Percentiles rank a stretch among this genome's conserved stretches.
Evolutionary conservation across 2,329 filamentous ascomycete species (phyloP).

Genomic region (Epicoccum sorghinum): DNA sequence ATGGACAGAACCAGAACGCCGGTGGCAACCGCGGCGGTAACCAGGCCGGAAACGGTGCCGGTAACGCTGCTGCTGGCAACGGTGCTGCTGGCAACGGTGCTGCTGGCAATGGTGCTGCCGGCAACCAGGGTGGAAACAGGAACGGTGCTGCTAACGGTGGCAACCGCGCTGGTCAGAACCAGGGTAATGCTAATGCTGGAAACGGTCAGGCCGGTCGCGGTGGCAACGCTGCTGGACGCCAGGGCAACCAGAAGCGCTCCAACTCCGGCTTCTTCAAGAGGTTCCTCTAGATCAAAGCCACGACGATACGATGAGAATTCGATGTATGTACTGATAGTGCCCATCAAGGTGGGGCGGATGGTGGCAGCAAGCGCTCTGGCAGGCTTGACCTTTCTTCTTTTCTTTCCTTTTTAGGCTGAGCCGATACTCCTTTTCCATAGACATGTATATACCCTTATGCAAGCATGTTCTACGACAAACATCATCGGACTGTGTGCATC

Average conservation of each 20-base stretch:
- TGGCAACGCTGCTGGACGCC: not conserved
- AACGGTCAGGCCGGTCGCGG: slow-evolving; percentile 17
- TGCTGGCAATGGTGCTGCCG: slow-evolving; percentile 9
- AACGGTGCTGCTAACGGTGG: not conserved
- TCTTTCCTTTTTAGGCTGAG: slow-evolving; percentile 2
- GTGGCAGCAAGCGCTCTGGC: slow-evolving; percentile 1
- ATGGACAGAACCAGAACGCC: not conserved
- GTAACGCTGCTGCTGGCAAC: slow-evolving; percentile 9
- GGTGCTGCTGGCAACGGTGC: not conserved
- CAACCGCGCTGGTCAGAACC: not conserved
- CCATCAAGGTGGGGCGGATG: not conserved
- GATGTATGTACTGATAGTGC: no score
- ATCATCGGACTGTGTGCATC: not conserved
- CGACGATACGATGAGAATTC: not conserved
- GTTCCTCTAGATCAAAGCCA: not conserved
- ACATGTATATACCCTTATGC: slow-evolving; percentile 11
- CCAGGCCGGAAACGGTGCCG: slow-evolving; percentile 7
- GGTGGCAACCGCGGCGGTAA: slow-evolving; percentile 17
- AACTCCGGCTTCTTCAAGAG: slow-evolving; percentile 6
- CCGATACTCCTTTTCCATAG: not conserved
- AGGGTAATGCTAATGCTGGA: slow-evolving; percentile 12
- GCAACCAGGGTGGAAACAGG: not conserved
- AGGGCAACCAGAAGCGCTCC: slow-evolving; percentile 11
- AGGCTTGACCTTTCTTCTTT: slow-evolving; percentile 3
- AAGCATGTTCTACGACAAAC: not conserved